Base-by-base conservation (phyloP, 75 land plant genomes). In the Pseudotsuga menziesii region DNA sequence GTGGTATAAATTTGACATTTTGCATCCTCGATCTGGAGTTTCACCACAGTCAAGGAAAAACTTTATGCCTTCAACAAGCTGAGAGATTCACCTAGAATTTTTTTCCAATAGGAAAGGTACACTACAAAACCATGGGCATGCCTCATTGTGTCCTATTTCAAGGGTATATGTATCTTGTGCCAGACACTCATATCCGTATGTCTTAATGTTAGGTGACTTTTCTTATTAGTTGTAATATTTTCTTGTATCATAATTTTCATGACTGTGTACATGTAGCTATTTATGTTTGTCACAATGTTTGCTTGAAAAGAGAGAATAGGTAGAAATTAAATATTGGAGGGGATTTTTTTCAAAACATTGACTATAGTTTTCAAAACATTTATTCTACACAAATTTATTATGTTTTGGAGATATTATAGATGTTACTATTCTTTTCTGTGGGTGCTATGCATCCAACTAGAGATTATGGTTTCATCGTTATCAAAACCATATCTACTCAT, bases 361-460 rank as follows among this genome's bases (percentile, higher is more conserved):
- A 44, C 48, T 44, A 6, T 44, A 44, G 48, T 44, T 44, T 5
- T 44, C 48, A 44, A 44, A n/a, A 44, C 48, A 44, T 44, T 44
- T 44, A 44, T 44, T 44, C 48, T 6, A 44, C 6, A 44, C 9
- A 0, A 44, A 44, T 44, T 7, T 69, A 14, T 78, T 74, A 36
- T 19, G 20, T 61, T n/a, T 69, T 32, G 52, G 22, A n/a, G 11
- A 41, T 39, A 22, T 69, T 69, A 69, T 69, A 41, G 36, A 41
- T 39, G 8, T 39, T 20, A n/a, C 52, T 39, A 4, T 41, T 69
- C 20, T 73, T 41, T 54, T 13, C 25, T 23, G 2, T 60, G 94
- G 99, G 92, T 85, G 58, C 76, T 97, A 36, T 54, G 76, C 77
- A 83, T 97, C 63, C 83, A 92, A 58, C 87, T 92, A 57, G 99